phyloP scores from a whole-genome alignment of 306 rosid species.

The Castanopsis chinensis region DNA sequence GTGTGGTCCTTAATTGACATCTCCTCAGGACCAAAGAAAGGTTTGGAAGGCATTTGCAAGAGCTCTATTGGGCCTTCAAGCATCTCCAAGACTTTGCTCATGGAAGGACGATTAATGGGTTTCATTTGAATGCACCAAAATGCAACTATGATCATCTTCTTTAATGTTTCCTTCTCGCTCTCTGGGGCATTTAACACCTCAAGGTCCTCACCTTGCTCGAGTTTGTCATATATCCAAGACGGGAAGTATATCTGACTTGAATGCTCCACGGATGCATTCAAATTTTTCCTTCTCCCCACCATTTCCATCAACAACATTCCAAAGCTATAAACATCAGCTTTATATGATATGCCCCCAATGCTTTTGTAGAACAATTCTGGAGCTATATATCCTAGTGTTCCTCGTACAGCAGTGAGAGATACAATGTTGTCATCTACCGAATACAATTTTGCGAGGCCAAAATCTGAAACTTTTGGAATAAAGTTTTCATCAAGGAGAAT shows the following conservation, averaged over 20 bases:
- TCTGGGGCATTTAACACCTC: not conserved
- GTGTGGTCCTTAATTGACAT: too few relatives aligned
- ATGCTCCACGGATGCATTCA: not conserved
- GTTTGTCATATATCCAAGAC: not conserved
- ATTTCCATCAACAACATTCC: not conserved
- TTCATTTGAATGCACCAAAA: conserved; percentile 28
- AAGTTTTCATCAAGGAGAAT: not conserved
- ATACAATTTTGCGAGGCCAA: not conserved
- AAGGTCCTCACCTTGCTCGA: not conserved
- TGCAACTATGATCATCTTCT: conserved; percentile 17
- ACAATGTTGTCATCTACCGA: not conserved
- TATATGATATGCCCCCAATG: not conserved
- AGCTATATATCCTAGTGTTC: not conserved
- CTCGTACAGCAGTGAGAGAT: not conserved
- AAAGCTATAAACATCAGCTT: not conserved
- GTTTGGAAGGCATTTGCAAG: conserved; percentile 13
- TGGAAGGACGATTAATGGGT: conserved; percentile 9
- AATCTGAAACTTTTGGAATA: not conserved
- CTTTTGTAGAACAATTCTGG: not conserved
- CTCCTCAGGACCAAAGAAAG: not conserved
- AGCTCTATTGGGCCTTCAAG: not conserved
- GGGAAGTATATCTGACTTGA: conserved; percentile 7
- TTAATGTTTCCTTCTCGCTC: not conserved
- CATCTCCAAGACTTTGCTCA: conserved; percentile 14
- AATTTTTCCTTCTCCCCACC: not conserved